Conservation (phyloP, 768 basidiomycete species). For the Amanita fuliginea region DNA sequence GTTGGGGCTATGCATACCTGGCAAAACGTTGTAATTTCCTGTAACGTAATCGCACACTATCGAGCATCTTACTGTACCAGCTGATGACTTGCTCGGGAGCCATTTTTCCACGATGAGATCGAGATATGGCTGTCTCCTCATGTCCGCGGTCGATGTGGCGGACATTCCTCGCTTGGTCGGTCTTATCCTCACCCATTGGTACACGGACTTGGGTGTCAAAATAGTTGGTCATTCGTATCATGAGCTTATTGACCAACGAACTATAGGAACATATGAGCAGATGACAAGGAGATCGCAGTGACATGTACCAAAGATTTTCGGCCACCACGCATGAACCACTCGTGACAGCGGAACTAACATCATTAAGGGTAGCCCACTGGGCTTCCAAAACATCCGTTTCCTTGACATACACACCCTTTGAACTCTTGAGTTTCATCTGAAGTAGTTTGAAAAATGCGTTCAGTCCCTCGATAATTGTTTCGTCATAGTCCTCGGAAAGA, state of each 20-base stretch:
- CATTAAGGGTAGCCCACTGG: slow-evolving; percentile 92
- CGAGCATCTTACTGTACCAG: slow-evolving; percentile 92
- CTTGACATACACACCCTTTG: slow-evolving; percentile 90
- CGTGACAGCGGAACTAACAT: slow-evolving; percentile 77
- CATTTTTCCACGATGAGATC: slow-evolving; percentile 39
- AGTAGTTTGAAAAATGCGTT: slow-evolving; percentile 88
- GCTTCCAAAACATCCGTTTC: slow-evolving; percentile 97
- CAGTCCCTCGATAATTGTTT: slow-evolving; percentile 78
- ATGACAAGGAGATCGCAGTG: slow-evolving; percentile 2
- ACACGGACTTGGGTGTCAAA: slow-evolving; percentile 91
- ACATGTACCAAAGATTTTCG: slow-evolving; percentile 83
- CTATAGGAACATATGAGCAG: slow-evolving; percentile 27
- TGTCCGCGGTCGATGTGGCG: slow-evolving; percentile 11
- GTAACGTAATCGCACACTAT: slow-evolving; percentile 84
- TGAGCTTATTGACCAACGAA: slow-evolving; percentile 83
- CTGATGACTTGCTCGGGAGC: slow-evolving; percentile 69
- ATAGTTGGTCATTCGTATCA: slow-evolving; percentile 86
- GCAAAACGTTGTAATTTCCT: slow-evolving; percentile 92
- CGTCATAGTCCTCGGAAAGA: slow-evolving; percentile 84
- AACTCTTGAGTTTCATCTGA: slow-evolving; percentile 91
- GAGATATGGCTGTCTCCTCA: slow-evolving; percentile 12
- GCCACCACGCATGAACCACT: slow-evolving; percentile 88
- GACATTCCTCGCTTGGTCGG: slow-evolving; percentile 11
- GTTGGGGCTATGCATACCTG: slow-evolving; percentile 43
- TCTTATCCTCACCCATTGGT: slow-evolving; percentile 36